These are phyloP conservation scores for Geoglossum glabrum DNA, from an alignment of 495 filamentous ascomycete species.

Conservation along the genomic window DNA sequence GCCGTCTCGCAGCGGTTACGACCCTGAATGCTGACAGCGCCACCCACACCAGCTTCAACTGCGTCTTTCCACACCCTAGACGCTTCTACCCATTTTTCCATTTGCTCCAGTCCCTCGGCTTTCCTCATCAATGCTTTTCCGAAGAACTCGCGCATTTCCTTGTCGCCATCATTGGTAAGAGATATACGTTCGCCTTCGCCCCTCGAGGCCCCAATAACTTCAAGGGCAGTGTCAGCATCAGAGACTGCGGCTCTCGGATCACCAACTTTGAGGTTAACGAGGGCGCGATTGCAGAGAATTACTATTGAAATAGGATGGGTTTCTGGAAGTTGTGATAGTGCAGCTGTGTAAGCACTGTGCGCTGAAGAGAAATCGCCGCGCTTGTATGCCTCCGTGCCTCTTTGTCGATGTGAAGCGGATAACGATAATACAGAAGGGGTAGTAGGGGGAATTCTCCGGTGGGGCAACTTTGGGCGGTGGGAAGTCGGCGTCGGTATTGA, in stretches of 20 bases:
- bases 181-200: constrained; percentile 66
- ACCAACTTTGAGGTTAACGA: constrained; percentile 74
- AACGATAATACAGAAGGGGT: constrained; percentile 45
- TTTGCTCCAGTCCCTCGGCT: constrained; percentile 84
- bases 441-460: constrained; percentile 45
- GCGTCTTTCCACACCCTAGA: constrained; percentile 58
- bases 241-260: constrained; percentile 66
- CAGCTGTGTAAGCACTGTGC: constrained; percentile 58
- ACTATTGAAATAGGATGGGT: constrained; percentile 73
- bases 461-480: constrained; percentile 26
- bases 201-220: constrained; percentile 54
- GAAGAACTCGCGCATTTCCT: constrained; percentile 82
- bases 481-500: constrained; percentile 7
- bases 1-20: constrained; percentile 84
- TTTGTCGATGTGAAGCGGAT: constrained; percentile 54
- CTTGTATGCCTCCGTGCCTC: constrained; percentile 77
- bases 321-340: constrained; percentile 51
- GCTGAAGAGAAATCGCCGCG: constrained; percentile 78
- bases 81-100: constrained; percentile 85
- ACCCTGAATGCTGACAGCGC: constrained; percentile 61
- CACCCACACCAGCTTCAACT: constrained; percentile 68
- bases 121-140: constrained; percentile 85
- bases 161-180: constrained; percentile 41
- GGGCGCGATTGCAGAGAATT: constrained; percentile 75
- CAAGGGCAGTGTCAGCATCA: constrained; percentile 66